phyloP scores from a whole-genome alignment of 345 rosid genomes.

The Citrus trifoliata region DNA sequence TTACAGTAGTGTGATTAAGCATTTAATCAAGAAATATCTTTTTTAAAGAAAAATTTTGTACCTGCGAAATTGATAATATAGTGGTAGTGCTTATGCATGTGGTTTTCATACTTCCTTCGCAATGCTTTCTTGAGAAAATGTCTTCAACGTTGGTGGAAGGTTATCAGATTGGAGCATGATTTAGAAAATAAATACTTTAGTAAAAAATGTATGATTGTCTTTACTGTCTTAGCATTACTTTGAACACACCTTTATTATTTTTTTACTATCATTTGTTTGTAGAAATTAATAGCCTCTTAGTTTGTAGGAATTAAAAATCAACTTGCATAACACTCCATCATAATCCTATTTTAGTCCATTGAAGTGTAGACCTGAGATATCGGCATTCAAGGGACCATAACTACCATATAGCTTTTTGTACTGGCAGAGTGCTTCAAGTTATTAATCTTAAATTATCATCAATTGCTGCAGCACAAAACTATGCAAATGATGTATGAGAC shows the following conservation, averaged over 20 bases:
- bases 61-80: background rate
- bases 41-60: background rate
- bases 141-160: background rate
- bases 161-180: background rate
- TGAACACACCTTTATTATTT: background rate
- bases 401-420: background rate
- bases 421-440: background rate
- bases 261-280: background rate
- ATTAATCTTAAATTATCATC: conserved; percentile 7
- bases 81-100: background rate
- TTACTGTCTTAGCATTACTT: background rate
- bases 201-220: background rate
- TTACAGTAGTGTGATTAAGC: background rate
- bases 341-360: background rate
- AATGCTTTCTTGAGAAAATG: background rate
- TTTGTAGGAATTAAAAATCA: background rate
- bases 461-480: conserved; percentile 72
- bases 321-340: background rate
- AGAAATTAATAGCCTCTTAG: background rate
- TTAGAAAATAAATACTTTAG: background rate
- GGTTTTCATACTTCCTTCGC: background rate
- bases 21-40: background rate
- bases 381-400: background rate
- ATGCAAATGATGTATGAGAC: conserved; percentile 99
- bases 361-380: background rate